These are phyloP conservation scores for Colletotrichum simmondsii DNA, from an alignment of 2,329 filamentous ascomycete species.

Conservation along the genomic window DNA sequence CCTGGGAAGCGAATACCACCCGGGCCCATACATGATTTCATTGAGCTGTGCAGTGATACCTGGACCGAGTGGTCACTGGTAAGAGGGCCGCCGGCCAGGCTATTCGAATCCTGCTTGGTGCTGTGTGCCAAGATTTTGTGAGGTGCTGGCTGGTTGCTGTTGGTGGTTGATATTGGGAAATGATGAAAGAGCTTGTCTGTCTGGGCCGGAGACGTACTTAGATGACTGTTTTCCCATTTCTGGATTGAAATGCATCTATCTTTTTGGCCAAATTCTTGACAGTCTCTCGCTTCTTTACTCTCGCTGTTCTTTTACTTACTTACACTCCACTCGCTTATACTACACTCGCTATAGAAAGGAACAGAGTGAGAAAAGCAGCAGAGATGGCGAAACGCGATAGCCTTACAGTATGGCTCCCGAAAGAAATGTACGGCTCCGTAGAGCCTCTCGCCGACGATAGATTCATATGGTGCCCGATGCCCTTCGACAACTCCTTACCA, in stretches of 20 bases:
- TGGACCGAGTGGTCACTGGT: neutral
- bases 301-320: neutral
- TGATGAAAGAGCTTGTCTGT: neutral
- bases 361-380: neutral
- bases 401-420: conserved; percentile 27
- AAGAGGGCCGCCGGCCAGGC: neutral
- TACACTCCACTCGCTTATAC: conserved; percentile 8
- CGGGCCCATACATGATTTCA: conserved; percentile 33
- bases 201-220: neutral
- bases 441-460: conserved; percentile 27
- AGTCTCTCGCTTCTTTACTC: neutral
- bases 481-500: conserved; percentile 23
- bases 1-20: conserved; percentile 20
- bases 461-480: conserved; percentile 29
- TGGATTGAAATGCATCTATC: neutral
- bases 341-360: neutral
- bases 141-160: neutral
- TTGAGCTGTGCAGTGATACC: neutral
- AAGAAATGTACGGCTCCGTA: conserved; percentile 29
- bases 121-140: neutral
- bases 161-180: neutral
- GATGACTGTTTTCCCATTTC: neutral
- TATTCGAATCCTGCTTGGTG: neutral
- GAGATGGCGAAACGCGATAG: conserved; percentile 23
- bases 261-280: neutral